Evolutionary conservation across 257 asterid species (phyloP), one percentile per base, ranked within the genome.

Genomic region (Ilex aquifolium): DNA sequence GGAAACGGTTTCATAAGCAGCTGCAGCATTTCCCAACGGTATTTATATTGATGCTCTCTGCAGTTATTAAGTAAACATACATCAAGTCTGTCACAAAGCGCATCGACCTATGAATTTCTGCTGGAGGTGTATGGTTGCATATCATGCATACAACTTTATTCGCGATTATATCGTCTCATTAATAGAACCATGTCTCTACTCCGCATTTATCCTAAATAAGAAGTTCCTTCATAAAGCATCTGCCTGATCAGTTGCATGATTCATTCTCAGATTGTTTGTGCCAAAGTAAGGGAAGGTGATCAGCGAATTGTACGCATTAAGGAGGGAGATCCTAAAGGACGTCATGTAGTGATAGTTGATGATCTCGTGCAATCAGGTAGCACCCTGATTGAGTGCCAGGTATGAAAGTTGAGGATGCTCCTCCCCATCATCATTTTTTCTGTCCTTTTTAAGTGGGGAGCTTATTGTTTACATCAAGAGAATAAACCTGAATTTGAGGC

Each of bases 311-410:
- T 91, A 31, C 82, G 95, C 70, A 57, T 91, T 51, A 91, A 88
- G 83, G 98, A 91, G 74, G 98, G 98, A 52, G 86, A 88, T 14
- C 89, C 96, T n/a, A 78, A 79, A 62, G 95, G 95, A 63, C 96
- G 87, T 42, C 98, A 91, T 57, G 95, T 91, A 64, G 96, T 91
- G 85, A 91, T 91, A 74, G 98, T 91, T 66, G 98, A 91, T 66
- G 98, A 91, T 76, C 96, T 91, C 65, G 98, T 91, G 40, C 98
- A 91, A 78, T 91, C 98, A 63, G 98, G 98, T 50, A 92, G 98
- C 79, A 88, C 98, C 15, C 75, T 91, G 46, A 56, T 73, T 40
- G 96, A 91, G 76, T 91, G 98, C 69, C 98, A 91, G 90, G 96
- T 91, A 44, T 76, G 76, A 69, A 57, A 49, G 59, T 63, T 17